Base-by-base conservation (phyloP, 495 filamentous ascomycete genomes). In the Talaromyces nanjingensis region DNA sequence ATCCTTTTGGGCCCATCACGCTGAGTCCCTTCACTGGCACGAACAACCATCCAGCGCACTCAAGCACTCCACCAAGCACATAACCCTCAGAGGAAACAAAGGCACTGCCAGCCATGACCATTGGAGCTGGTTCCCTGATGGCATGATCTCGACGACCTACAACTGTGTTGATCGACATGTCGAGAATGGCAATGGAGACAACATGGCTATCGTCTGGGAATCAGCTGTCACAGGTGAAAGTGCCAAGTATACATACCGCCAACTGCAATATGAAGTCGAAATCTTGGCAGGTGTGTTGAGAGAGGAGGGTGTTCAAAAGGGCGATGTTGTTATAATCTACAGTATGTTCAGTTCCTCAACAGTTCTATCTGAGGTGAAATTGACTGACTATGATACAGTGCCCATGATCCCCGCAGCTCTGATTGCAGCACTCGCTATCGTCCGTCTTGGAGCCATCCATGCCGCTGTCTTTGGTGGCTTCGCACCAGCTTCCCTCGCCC, bases 381-480 rank as follows among this genome's bases (percentile, higher is more conserved):
- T 27, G 27, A 27, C 11, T 5, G 20, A 56, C 53, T 11, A 11
- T 29, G 11, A 16, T 25, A 11, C 64, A 93, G 90, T 97, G 93
- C 93, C 93, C 62, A 97, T 97, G 93, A 92, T 97, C 39, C 93
- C 93, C 1, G 89, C 91, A 4, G 89, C 93, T 7, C 71, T 96
- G 18, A 88, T 96, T 58, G 92, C 90, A 22, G 89, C 92, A 24
- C 86, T 97, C 3, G 91, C 93, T 27, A 85, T 90, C 65, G 83
- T 83, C 49, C 88, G 92, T 0, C 78, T 97, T 0, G 93, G 93
- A 24, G 93, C 93, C 6, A 87, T 96, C 61, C 93, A 97, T 67
- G 86, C 90, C 4, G 92, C 93, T 7, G 93, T 97, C 3, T 97
- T 97, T 72, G 93, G 93, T 11, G 93, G 93, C 1, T 97, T 97